Conservation (phyloP, 768 basidiomycete genomes). For the Xanthoconium stramineum region DNA sequence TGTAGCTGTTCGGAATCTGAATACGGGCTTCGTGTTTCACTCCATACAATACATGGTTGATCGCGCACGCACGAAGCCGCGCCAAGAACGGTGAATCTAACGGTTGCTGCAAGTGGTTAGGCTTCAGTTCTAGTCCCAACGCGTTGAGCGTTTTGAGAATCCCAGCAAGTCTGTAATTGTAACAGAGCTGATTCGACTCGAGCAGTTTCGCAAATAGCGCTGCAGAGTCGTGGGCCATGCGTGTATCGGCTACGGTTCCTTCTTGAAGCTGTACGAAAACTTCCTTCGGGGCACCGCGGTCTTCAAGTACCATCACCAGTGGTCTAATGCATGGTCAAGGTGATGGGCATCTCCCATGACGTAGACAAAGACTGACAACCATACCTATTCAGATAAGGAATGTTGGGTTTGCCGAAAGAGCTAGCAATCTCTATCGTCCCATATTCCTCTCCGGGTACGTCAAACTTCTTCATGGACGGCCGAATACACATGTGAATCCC, state of each 20-base stretch:
- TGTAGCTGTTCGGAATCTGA: constrained; percentile 60
- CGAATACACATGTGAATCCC: constrained; percentile 70
- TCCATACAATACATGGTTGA: constrained; percentile 62
- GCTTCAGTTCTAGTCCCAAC: constrained; percentile 47
- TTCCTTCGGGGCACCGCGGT: constrained; percentile 57
- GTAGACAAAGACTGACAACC: constrained; percentile 30
- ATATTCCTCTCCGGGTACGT: constrained; percentile 40
- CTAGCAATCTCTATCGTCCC: constrained; percentile 75
- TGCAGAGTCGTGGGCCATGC: constrained; percentile 58
- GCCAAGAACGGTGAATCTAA: constrained; percentile 57
- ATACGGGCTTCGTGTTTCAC: constrained; percentile 79
- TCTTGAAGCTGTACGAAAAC: constrained; percentile 64
- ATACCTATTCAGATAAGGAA: constrained; percentile 72
- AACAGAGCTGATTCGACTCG: constrained; percentile 43
- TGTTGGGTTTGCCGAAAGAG: constrained; percentile 56
- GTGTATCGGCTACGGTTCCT: constrained; percentile 50
- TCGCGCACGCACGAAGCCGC: constrained; percentile 56
- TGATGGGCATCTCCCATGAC: too few species aligned
- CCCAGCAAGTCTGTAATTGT: constrained; percentile 45
- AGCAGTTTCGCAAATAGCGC: constrained; percentile 48
- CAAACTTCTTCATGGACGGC: constrained; percentile 74
- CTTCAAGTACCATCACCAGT: constrained; percentile 76
- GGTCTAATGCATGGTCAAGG: constrained; percentile 40
- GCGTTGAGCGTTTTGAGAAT: constrained; percentile 50
- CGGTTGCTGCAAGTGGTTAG: constrained; percentile 29